phyloP scores from a whole-genome alignment of 2,329 filamentous ascomycete genomes.

The Seiridium unicorne region DNA sequence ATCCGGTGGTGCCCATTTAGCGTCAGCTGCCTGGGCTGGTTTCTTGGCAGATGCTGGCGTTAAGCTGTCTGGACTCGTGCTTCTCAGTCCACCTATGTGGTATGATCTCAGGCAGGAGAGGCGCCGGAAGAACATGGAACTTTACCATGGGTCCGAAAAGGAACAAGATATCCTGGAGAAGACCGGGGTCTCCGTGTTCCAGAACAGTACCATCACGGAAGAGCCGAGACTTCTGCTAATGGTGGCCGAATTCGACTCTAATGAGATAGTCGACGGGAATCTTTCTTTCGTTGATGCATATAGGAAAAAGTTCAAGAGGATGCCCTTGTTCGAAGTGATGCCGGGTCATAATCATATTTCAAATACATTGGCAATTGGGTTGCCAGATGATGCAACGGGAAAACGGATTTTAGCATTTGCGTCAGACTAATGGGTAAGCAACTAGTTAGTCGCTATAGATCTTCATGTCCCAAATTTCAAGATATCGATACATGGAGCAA shows the following conservation, averaged over 20 bases:
- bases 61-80: not conserved
- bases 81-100: not conserved
- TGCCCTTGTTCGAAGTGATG: constrained; percentile 3
- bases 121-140: not conserved
- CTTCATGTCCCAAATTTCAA: too few relatives aligned
- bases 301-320: not conserved
- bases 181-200: not conserved
- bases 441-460: not conserved
- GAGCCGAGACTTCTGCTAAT: not conserved
- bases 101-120: not conserved
- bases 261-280: not conserved
- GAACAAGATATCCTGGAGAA: not conserved
- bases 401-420: constrained; percentile 8
- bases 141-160: not conserved
- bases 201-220: not conserved
- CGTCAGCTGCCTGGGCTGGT: not conserved
- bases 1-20: not conserved
- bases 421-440: not conserved
- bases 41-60: not conserved
- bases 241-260: constrained; percentile 1
- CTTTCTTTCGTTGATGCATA: not conserved
- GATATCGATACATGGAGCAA: too few relatives aligned
- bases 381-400: not conserved
- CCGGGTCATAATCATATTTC: constrained; percentile 1
- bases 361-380: not conserved